Evolutionary conservation across 805 yeast genomes (phyloP).

Genomic region (Yarrowia osloensis): DNA sequence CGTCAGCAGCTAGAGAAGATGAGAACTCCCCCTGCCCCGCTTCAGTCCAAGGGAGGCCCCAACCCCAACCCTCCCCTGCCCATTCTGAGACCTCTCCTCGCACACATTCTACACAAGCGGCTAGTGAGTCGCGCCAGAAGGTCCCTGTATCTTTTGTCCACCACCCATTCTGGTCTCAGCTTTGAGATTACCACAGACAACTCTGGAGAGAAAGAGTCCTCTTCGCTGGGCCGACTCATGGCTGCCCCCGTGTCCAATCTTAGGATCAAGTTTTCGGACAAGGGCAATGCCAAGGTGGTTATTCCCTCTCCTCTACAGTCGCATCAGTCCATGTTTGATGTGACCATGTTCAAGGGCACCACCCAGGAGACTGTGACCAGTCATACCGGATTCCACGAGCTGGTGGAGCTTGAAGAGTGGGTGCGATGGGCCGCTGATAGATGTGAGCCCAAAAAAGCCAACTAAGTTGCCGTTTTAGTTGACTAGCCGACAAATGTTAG

Average conservation of each 20-base stretch:
- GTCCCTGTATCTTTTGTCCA: slow-evolving; percentile 35
- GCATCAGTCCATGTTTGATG: slow-evolving; percentile 36
- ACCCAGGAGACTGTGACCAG: slow-evolving; percentile 32
- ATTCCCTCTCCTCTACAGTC: slow-evolving; percentile 37
- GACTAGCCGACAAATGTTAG: background rate
- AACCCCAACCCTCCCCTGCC: slow-evolving; percentile 32
- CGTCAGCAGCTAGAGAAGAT: slow-evolving; percentile 47
- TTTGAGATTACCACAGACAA: slow-evolving; percentile 32
- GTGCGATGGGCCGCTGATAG: slow-evolving; percentile 39
- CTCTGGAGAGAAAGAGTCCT: slow-evolving; percentile 1
- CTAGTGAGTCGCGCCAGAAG: slow-evolving; percentile 35
- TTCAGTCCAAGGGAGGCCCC: slow-evolving; percentile 12
- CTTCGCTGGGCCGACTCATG: slow-evolving; percentile 36
- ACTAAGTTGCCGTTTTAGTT: too few species aligned
- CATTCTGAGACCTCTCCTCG: slow-evolving; percentile 42
- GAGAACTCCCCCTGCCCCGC: slow-evolving; percentile 34
- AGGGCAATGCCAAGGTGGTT: slow-evolving; percentile 33
- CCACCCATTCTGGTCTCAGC: slow-evolving; percentile 33
- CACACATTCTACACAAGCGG: slow-evolving; percentile 40
- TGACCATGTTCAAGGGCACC: slow-evolving; percentile 32
- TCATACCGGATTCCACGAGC: slow-evolving; percentile 40
- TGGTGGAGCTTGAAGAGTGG: slow-evolving; percentile 45
- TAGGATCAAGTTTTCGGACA: slow-evolving; percentile 22
- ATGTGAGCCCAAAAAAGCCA: background rate
- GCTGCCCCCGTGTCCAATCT: slow-evolving; percentile 36